Conservation (phyloP, 164 flowering plant species). For the Saururus chinensis region DNA sequence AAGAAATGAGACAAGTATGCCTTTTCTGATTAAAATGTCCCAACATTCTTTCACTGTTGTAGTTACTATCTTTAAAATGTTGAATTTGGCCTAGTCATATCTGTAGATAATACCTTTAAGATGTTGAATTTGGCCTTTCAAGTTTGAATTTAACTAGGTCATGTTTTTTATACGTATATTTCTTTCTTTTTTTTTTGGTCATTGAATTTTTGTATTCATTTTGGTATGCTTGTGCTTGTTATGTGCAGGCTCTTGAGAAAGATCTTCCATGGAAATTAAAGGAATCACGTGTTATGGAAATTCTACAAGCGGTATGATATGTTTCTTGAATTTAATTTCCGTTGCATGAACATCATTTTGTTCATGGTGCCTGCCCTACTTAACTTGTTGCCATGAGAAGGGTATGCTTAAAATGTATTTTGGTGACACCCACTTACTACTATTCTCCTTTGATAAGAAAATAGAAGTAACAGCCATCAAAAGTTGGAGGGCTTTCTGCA, state of each 20-base stretch:
- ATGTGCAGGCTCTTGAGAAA: conserved; percentile 85
- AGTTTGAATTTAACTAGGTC: no score
- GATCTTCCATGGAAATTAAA: conserved; percentile 92
- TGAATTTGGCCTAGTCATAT: neutral
- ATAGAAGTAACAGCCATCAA: neutral
- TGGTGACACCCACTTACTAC: neutral
- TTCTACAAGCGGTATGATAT: conserved; percentile 82
- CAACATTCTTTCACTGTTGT: neutral
- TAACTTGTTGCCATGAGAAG: neutral
- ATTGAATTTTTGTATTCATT: conserved; percentile 1
- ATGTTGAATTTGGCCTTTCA: neutral
- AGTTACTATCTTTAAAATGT: neutral
- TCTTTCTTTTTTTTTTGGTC: neutral
- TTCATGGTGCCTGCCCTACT: no score
- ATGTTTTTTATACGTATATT: neutral
- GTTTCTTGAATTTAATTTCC: neutral
- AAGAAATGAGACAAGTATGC: conserved; percentile 92
- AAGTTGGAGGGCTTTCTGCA: no score
- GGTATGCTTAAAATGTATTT: no score
- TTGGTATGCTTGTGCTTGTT: neutral
- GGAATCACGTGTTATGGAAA: conserved; percentile 79
- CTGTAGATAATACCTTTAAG: no score
- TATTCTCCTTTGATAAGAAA: neutral
- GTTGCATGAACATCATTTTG: neutral
- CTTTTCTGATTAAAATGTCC: neutral